phyloP scores from a whole-genome alignment of 371 early-diverging fungal species.

The Mortierella sp. region DNA sequence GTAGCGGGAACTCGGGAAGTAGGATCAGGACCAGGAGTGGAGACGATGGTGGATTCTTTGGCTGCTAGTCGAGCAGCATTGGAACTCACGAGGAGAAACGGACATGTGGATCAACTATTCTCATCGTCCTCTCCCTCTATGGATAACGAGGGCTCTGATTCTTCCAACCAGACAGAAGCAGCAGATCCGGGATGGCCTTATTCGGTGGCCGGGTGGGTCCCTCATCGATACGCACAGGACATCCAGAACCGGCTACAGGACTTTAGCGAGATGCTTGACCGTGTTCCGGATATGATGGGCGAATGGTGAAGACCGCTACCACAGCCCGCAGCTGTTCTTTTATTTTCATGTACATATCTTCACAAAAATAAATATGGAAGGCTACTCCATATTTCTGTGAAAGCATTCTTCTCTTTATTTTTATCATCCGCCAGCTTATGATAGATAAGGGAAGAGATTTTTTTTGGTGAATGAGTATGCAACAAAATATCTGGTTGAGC shows the following conservation, averaged over 20 bases:
- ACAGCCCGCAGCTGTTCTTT: not conserved
- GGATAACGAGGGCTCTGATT: not conserved
- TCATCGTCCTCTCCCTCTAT: not conserved
- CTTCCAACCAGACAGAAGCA: not conserved
- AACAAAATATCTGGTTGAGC: no score
- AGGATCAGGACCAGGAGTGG: no score
- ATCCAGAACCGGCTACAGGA: conserved; percentile 50
- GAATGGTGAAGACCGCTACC: conserved; percentile 24
- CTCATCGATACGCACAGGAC: conserved; percentile 17
- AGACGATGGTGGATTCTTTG: not conserved
- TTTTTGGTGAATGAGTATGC: no score
- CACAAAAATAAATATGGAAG: not conserved
- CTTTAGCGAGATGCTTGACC: conserved; percentile 45
- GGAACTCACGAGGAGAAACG: not conserved
- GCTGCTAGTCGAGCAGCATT: not conserved
- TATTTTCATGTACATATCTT: not conserved
- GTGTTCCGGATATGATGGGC: conserved; percentile 54
- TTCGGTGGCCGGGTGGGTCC: conserved; percentile 17
- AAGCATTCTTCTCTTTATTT: not conserved
- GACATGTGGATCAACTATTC: not conserved
- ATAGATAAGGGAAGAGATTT: no score
- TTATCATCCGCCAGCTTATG: not conserved
- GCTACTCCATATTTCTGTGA: no score
- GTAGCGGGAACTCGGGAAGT: no score
- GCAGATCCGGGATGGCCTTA: conserved; percentile 7